Percentiles rank a stretch among this genome's conserved stretches.
Conservation (phyloP, 352 stramenopile species). For the Globisporangium ultimum region DNA sequence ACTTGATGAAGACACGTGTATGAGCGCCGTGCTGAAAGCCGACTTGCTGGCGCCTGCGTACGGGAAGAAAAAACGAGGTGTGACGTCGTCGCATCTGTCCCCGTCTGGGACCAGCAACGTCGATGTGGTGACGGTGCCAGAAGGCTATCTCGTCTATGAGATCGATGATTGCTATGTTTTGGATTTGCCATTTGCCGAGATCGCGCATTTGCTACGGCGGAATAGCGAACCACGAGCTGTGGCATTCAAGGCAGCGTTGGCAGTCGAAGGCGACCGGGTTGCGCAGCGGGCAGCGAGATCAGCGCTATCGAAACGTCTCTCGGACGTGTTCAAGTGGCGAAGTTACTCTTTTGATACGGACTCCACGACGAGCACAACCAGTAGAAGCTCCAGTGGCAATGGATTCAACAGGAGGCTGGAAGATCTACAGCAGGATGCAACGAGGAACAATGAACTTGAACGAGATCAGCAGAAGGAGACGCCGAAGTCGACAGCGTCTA, state of each 20-base stretch:
- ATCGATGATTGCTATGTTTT: slow-evolving; percentile 59
- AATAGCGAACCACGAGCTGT: slow-evolving; percentile 43
- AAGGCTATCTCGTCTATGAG: slow-evolving; percentile 60
- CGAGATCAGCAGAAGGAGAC: neutral
- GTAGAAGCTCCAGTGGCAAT: slow-evolving; percentile 15
- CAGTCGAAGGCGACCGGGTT: slow-evolving; percentile 27
- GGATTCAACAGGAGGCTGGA: too few species aligned
- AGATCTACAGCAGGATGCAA: too few species aligned
- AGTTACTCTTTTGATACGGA: slow-evolving; percentile 23
- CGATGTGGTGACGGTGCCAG: slow-evolving; percentile 35
- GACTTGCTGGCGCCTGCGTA: slow-evolving; percentile 33
- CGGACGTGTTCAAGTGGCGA: slow-evolving; percentile 45
- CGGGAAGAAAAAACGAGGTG: slow-evolving; percentile 20
- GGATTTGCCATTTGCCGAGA: slow-evolving; percentile 56
- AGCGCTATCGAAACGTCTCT: slow-evolving; percentile 42
- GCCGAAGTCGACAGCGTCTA: neutral
- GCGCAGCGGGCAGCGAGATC: slow-evolving; percentile 12
- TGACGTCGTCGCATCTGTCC: slow-evolving; percentile 12
- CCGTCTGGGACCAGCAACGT: neutral
- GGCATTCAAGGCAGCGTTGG: slow-evolving; percentile 55
- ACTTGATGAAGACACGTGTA: slow-evolving; percentile 38
- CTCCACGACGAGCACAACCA: slow-evolving; percentile 2
- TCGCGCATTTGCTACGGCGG: slow-evolving; percentile 48
- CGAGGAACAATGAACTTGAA: too few species aligned
- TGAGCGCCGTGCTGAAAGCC: slow-evolving; percentile 49